Evolutionary conservation across 2,329 filamentous ascomycete genomes (phyloP), one percentile per base, ranked within the genome.

Genomic region (Zasmidium citrigriseum): DNA sequence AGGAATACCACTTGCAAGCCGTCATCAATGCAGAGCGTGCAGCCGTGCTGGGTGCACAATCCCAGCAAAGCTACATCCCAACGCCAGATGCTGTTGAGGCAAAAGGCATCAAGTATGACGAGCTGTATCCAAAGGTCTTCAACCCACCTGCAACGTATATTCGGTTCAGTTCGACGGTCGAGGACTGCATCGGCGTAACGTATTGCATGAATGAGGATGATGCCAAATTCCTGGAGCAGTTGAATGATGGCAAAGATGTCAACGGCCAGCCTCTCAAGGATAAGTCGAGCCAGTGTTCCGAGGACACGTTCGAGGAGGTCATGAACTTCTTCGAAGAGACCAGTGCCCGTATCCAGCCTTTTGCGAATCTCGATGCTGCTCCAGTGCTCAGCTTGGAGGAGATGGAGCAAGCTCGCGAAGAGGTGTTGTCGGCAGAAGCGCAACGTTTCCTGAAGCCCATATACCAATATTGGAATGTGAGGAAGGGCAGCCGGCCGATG

Each of bases 201-300:
- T 99, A 99, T 86, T 92, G 96, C 78, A 93, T 98, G 89, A 93
- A 88, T 24, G 87, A 89, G 65, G 91, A 96, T 70, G 95, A 99
- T 77, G 89, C 92, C 74, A 85, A 83, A 56, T 96, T 91, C 72
- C 84, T 99, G 68, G 90, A 88, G 71, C 82, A 85, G 66, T 89
- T 95, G 79, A 99, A 98, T 78, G 81, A 86, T 67, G 93, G 89
- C 77, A 86, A 84, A 68, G 81, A 86, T 60, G 76, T 83, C 46
- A 55, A 67, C 54, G 64, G 64, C 34, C 60, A 65, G 22, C 52
- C 63, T 34, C 64, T 70, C 44, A 72, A 74, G 52, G 68, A 80
- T 74, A 65, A 71, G 60, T 66, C 70, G 48, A 48, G 80, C 81
- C 84, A 87, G 64, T 90, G 95, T 65, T 90, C 89, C 18, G 93